Evolutionary conservation across 306 rosid species (phyloP), one percentile per base, ranked within the genome.

Genomic region (Vigna nakashimae): DNA sequence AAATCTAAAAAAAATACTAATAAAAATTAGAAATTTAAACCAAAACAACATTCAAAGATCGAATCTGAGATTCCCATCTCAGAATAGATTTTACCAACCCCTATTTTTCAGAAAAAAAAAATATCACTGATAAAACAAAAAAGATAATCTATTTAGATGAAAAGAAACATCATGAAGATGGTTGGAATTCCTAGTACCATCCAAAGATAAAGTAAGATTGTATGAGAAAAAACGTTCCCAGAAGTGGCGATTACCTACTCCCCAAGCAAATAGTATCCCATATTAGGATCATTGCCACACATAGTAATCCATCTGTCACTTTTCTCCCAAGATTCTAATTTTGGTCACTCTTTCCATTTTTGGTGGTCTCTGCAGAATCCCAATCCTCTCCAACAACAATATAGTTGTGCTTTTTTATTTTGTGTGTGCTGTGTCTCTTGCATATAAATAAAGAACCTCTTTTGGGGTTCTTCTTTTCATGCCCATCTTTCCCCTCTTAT

Each of bases 221-320:
- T 6, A 63, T 36, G 10, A 6, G 58, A 17, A 10, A 34, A 69
- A 74, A 69, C 20, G 59, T 76, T 74, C 56, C 78, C 40, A 77
- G 68, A 86, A 81, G 86, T 78, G 67, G 79, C 12, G 69, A 86
- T 65, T 73, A 73, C 89, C 77, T 80, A 73, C 77, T 69, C 73
- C 76, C 40, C 75, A 85, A 85, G 89, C 71, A 81, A 85, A 57
- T 48, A 52, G 79, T 48, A 74, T 84, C 60, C 88, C 96, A 81
- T 82, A 59, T 84, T 78, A 78, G 80, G 93, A 82, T 78, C 36
- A 63, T 79, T 78, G 50, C 75, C 86, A 64, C 83, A 87, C 84
- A 78, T 87, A 81, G 91, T 69, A 85, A 82, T 73, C 82, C 57
- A 76, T 74, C 86, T 79, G 81, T 82, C 78, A 82, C 86, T 82